Evolutionary conservation across 202 grass and related monocot genomes (phyloP).

Genomic region (Zizania palustris): DNA sequence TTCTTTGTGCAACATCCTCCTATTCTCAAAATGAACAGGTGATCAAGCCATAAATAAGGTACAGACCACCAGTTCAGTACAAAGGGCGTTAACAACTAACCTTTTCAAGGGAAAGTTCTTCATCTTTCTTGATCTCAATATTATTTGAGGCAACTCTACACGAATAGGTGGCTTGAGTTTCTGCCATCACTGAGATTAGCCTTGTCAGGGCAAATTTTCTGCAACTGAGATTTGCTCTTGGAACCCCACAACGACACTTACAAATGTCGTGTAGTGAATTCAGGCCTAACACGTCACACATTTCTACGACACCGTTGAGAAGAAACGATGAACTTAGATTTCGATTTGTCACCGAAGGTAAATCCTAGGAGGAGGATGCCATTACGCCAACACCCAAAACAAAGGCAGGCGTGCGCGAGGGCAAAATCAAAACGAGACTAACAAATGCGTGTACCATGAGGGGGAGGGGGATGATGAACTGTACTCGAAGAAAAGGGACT

Average conservation of each 20-base stretch:
- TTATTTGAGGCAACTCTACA: conserved; percentile 50
- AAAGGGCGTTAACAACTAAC: conserved; percentile 27
- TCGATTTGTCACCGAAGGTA: not conserved
- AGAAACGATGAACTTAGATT: not conserved
- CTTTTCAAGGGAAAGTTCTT: conserved; percentile 29
- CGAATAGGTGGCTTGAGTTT: conserved; percentile 41
- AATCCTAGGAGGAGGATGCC: conserved; percentile 26
- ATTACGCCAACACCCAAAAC: not conserved
- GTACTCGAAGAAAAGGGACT: conserved; percentile 46
- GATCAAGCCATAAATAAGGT: not conserved
- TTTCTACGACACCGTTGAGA: not conserved
- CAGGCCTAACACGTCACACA: not conserved
- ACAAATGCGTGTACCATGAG: conserved; percentile 18
- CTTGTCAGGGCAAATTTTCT: conserved; percentile 40
- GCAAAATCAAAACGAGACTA: conserved; percentile 15
- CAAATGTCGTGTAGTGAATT: not conserved
- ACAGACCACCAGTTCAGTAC: not conserved
- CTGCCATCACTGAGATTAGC: conserved; percentile 42
- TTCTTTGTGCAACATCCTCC: conserved; percentile 59
- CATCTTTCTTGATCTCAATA: conserved; percentile 42
- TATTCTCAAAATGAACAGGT: conserved; percentile 30
- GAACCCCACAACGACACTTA: conserved; percentile 40
- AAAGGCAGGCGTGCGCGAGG: not conserved
- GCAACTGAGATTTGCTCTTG: conserved; percentile 31
- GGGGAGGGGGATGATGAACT: not conserved